Evolutionary conservation across 805 yeast species (phyloP).

Genomic region (Metschnikowia aberdeeniae): DNA sequence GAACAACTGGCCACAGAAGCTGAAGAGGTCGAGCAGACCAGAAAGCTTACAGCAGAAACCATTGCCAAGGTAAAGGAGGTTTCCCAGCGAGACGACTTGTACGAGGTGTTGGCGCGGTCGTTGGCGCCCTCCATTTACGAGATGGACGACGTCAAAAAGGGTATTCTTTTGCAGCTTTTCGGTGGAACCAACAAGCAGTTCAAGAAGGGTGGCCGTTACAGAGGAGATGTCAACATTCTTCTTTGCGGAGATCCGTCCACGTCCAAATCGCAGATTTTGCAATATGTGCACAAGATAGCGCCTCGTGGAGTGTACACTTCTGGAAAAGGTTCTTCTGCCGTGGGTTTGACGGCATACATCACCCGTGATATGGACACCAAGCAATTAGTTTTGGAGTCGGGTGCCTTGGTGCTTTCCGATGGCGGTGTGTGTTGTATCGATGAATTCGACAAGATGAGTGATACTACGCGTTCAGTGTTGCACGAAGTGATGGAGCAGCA

Average conservation of each 20-base stretch:
- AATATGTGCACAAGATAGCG: slow-evolving; percentile 94
- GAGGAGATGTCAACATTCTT: slow-evolving; percentile 92
- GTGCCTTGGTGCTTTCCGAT: slow-evolving; percentile 93
- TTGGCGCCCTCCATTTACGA: slow-evolving; percentile 97
- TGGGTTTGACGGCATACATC: slow-evolving; percentile 95
- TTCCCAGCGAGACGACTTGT: slow-evolving; percentile 70
- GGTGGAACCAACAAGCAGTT: slow-evolving; percentile 94
- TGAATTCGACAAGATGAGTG: slow-evolving; percentile 97
- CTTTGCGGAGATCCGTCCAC: slow-evolving; percentile 99
- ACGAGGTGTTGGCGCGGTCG: slow-evolving; percentile 82
- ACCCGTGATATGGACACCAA: slow-evolving; percentile 92
- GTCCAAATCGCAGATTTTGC: slow-evolving; percentile 88
- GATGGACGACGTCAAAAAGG: slow-evolving; percentile 95
- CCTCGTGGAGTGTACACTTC: slow-evolving; percentile 98
- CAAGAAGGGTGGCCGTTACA: slow-evolving; percentile 84
- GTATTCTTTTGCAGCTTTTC: slow-evolving; percentile 84
- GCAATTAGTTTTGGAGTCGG: slow-evolving; percentile 90
- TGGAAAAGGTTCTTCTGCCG: slow-evolving; percentile 98
- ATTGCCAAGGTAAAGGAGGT: slow-evolving; percentile 57
- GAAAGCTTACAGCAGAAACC: slow-evolving; percentile 67
- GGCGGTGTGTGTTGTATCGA: slow-evolving; percentile 99
- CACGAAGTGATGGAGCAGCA: slow-evolving; percentile 99
- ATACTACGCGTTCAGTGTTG: slow-evolving; percentile 86
- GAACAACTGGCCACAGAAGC: slow-evolving; percentile 57
- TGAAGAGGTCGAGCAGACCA: slow-evolving; percentile 71